Evolutionary conservation across 2,329 filamentous ascomycete genomes (phyloP).

Genomic region (Aspergillus ustus): DNA sequence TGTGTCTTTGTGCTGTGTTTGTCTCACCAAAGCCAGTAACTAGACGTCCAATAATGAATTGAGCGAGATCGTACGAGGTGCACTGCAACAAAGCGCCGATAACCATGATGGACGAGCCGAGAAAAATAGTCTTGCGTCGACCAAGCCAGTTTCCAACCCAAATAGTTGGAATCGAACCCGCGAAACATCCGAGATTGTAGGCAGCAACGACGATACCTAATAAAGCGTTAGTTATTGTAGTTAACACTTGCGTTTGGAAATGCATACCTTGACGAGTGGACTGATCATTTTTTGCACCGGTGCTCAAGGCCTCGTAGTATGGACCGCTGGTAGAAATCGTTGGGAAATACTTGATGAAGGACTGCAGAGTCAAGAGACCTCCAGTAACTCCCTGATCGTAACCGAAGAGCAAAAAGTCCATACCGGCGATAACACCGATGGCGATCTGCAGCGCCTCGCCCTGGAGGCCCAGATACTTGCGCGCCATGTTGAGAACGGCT

Average conservation of each 20-base stretch:
- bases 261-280: conserved; percentile 43
- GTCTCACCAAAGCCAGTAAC: conserved; percentile 54
- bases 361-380: conserved; percentile 48
- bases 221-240: background rate
- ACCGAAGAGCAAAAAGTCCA: conserved; percentile 45
- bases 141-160: conserved; percentile 58
- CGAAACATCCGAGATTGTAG: conserved; percentile 57
- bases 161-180: conserved; percentile 55
- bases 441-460: conserved; percentile 48
- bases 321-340: conserved; percentile 39
- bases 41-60: conserved; percentile 57
- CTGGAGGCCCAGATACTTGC: conserved; percentile 45
- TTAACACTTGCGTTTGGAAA: background rate
- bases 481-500: conserved; percentile 25
- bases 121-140: conserved; percentile 55
- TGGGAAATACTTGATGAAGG: conserved; percentile 49
- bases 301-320: conserved; percentile 22
- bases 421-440: conserved; percentile 50
- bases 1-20: background rate
- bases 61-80: conserved; percentile 52
- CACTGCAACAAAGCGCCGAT: conserved; percentile 55
- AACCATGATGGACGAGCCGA: conserved; percentile 55
- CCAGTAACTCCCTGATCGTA: conserved; percentile 52
- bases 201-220: conserved; percentile 47
- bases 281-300: conserved; percentile 28